Evolutionary conservation across 768 basidiomycete species (phyloP).

Genomic region (Leccinum truebloodii): DNA sequence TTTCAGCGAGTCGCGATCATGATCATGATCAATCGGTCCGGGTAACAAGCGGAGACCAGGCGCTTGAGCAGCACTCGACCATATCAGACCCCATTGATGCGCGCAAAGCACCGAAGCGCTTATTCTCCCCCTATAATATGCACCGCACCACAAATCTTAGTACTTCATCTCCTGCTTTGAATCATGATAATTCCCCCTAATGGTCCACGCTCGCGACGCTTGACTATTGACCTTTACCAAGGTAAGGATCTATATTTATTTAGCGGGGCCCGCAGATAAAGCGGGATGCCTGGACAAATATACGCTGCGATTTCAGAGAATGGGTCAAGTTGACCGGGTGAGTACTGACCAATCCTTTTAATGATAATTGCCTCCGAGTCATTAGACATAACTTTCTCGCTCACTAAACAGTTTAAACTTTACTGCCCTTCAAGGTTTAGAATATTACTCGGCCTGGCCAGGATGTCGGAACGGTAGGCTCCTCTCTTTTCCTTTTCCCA

Average conservation of each 20-base stretch:
- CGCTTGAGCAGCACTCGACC: background rate
- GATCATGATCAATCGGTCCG: background rate
- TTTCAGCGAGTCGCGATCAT: background rate
- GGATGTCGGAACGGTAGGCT: background rate
- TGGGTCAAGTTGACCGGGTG: background rate
- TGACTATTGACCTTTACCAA: background rate
- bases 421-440: no score
- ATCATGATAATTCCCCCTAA: background rate
- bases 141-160: no score
- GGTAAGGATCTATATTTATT: background rate
- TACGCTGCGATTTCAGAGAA: background rate
- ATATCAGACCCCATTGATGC: background rate
- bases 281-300: no score
- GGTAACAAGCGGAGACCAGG: background rate
- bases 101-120: background rate
- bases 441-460: background rate
- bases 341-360: background rate
- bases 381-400: no score
- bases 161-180: no score
- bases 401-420: no score
- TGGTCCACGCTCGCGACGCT: background rate
- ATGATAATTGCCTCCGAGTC: no score
- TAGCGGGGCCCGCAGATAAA: no score
- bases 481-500: background rate
- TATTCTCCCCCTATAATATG: background rate